Evolutionary conservation across 2,329 filamentous ascomycete species (phyloP).

Genomic region (Ambrosiella beaveri): DNA sequence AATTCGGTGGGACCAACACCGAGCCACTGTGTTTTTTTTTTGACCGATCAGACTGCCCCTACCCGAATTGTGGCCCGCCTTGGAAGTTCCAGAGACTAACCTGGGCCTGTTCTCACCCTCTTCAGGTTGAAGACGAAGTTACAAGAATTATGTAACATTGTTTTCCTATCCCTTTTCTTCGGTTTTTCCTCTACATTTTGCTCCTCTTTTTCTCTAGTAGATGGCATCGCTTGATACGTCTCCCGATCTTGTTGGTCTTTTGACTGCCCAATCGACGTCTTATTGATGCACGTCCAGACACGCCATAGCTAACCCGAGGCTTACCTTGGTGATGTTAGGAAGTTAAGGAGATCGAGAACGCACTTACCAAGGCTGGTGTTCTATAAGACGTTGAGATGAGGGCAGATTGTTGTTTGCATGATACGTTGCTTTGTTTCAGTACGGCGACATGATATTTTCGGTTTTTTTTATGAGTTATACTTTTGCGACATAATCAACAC

Average conservation of each 20-base stretch:
- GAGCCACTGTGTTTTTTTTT: too few relatives aligned
- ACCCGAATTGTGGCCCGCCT: neutral
- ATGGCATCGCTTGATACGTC: neutral
- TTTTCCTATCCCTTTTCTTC: neutral
- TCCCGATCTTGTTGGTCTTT: neutral
- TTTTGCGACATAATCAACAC: neutral
- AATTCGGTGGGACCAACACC: too few relatives aligned
- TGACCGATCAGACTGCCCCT: too few relatives aligned
- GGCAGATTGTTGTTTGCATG: slow-evolving; percentile 2
- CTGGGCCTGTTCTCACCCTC: slow-evolving; percentile 1
- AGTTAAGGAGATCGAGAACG: slow-evolving; percentile 20
- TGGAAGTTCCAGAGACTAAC: slow-evolving; percentile 12
- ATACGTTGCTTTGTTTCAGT: slow-evolving; percentile 1
- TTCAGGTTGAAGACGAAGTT: slow-evolving; percentile 73
- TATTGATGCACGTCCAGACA: neutral
- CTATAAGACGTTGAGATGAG: slow-evolving; percentile 18
- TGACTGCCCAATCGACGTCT: neutral
- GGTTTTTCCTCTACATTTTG: neutral
- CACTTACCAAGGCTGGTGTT: slow-evolving; percentile 25
- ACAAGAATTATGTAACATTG: slow-evolving; percentile 65
- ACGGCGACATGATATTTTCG: neutral
- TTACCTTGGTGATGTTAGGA: slow-evolving; percentile 4
- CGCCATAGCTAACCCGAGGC: slow-evolving; percentile 1
- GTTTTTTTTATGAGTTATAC: neutral
- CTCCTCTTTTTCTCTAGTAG: neutral